Percentiles rank a stretch among this genome's conserved stretches.
Evolutionary conservation across 2,329 filamentous ascomycete species (phyloP).

Genomic region (Dactylellina leptospora): DNA sequence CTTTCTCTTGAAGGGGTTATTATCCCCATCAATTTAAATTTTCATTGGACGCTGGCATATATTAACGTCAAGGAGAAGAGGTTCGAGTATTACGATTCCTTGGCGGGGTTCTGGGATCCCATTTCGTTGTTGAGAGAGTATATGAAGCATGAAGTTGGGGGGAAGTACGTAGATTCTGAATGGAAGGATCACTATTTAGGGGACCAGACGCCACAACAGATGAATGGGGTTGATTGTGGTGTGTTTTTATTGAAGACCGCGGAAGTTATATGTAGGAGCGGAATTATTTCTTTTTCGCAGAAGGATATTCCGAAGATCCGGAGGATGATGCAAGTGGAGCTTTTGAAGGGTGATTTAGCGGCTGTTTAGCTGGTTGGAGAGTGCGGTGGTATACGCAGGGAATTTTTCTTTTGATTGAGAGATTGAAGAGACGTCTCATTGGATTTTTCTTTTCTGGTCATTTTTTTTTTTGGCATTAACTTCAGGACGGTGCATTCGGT

Average conservation of each 20-base stretch:
- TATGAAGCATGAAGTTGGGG: conserved; percentile 54
- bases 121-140: conserved; percentile 50
- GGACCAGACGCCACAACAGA: conserved; percentile 53
- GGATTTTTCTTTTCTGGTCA: conserved; percentile 15
- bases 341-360: conserved; percentile 53
- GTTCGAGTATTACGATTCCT: conserved; percentile 57
- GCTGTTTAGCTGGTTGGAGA: no score
- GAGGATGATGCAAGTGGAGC: conserved; percentile 55
- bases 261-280: conserved; percentile 55
- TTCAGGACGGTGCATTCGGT: conserved; percentile 13
- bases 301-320: conserved; percentile 55
- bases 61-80: conserved; percentile 55
- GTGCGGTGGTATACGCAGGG: no score
- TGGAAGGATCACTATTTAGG: conserved; percentile 54
- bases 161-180: conserved; percentile 43
- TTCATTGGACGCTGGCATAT: conserved; percentile 56
- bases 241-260: conserved; percentile 56
- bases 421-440: no score
- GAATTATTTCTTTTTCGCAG: conserved; percentile 50
- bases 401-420: no score
- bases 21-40: conserved; percentile 54
- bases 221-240: conserved; percentile 55
- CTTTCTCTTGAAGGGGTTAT: conserved; percentile 54
- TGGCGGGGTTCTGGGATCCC: conserved; percentile 54
- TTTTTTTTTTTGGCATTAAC: conserved; percentile 7